Percentiles rank a stretch among this genome's conserved stretches.
These are phyloP conservation scores for Mortierella sp. DNA, from an alignment of 371 early-diverging fungal genomes.

Conservation along the genomic window DNA sequence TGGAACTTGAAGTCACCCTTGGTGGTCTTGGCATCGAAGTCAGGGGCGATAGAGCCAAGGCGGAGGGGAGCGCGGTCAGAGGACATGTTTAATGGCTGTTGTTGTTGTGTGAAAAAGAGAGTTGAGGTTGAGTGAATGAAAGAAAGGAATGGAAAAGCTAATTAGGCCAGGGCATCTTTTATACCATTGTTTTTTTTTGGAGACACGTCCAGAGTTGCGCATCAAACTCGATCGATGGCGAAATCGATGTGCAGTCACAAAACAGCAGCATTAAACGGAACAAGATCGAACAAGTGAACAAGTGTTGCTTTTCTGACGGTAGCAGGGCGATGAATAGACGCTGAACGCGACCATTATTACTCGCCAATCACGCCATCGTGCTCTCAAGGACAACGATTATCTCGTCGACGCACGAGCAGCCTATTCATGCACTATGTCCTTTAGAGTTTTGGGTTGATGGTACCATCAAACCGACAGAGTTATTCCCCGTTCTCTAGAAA, in stretches of 20 bases:
- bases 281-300: background rate
- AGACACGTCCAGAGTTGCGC: background rate
- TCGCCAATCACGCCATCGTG: conserved; percentile 5
- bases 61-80: conserved; percentile 50
- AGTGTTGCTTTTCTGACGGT: background rate
- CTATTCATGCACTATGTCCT: too few species aligned
- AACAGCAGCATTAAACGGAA: background rate
- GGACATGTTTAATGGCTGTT: conserved; percentile 22
- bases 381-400: background rate
- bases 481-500: too few species aligned
- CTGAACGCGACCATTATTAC: too few species aligned
- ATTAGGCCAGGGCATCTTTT: background rate
- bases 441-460: background rate
- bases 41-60: conserved; percentile 61
- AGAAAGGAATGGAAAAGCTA: background rate
- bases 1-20: conserved; percentile 92
- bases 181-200: background rate
- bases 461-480: too few species aligned
- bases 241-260: conserved; percentile 13
- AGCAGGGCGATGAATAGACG: too few species aligned
- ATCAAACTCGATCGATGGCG: conserved; percentile 6
- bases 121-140: background rate
- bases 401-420: too few species aligned
- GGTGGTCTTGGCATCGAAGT: conserved; percentile 91
- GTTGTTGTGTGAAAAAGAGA: background rate